Conservation (phyloP, 2,329 filamentous ascomycete species). For the Epicoccum sorghinum region DNA sequence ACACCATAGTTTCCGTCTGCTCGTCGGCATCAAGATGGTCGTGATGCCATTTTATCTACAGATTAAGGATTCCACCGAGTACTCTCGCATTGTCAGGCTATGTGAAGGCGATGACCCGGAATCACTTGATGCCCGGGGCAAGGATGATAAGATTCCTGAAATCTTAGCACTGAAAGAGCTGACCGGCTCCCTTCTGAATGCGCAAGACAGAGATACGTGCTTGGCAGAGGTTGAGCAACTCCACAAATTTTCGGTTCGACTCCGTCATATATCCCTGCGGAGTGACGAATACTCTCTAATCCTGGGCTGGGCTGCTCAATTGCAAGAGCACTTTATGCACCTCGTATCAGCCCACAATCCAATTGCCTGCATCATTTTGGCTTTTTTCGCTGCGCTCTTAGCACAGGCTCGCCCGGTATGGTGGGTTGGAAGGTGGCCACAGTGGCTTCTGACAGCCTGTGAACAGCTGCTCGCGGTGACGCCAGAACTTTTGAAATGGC, state of each 20-base stretch:
- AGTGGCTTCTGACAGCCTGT: constrained; percentile 31
- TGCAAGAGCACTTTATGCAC: constrained; percentile 32
- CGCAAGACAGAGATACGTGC: constrained; percentile 30
- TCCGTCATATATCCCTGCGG: constrained; percentile 24
- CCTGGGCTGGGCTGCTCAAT: constrained; percentile 32
- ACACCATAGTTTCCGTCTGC: constrained; percentile 38
- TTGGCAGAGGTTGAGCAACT: constrained; percentile 31
- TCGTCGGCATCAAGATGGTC: constrained; percentile 36
- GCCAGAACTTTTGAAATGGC: constrained; percentile 36
- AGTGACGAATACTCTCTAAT: constrained; percentile 33
- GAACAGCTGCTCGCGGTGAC: constrained; percentile 29
- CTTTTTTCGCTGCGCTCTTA: constrained; percentile 36
- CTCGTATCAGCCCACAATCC: constrained; percentile 36
- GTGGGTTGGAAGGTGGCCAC: constrained; percentile 40
- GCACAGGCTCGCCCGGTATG: constrained; percentile 30
- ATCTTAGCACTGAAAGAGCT: constrained; percentile 32
- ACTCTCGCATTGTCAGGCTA: constrained; percentile 23
- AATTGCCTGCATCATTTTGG: constrained; percentile 35
- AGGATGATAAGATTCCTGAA: constrained; percentile 24
- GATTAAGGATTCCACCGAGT: constrained; percentile 26
- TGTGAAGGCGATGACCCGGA: constrained; percentile 16
- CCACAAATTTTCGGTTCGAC: constrained; percentile 27
- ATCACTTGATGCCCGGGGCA: constrained; percentile 19
- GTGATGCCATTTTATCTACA: constrained; percentile 30
- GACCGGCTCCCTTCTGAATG: constrained; percentile 26